Evolutionary conservation across 495 filamentous ascomycete genomes (phyloP).

Genomic region (Trichoderma virens): DNA sequence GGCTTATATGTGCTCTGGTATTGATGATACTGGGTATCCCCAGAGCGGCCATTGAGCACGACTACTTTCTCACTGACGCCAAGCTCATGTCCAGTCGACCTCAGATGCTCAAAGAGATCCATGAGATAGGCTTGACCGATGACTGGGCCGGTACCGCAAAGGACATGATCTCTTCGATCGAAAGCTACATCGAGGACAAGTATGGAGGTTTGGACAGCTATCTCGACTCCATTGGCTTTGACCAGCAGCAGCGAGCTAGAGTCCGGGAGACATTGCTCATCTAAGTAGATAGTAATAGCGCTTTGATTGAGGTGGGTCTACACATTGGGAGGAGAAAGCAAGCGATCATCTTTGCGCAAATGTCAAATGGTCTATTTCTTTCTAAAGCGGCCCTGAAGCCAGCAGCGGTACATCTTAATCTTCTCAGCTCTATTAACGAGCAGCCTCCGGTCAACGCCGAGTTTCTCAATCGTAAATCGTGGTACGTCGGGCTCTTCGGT

Average conservation of each 20-base stretch:
- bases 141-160: constrained; percentile 58
- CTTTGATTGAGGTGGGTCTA: not conserved
- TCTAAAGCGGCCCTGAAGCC: constrained; percentile 86
- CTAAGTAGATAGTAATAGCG: not conserved
- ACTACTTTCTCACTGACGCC: constrained; percentile 57
- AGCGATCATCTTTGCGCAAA: not conserved
- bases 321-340: not conserved
- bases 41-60: constrained; percentile 47
- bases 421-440: constrained; percentile 84
- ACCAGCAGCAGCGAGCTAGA: constrained; percentile 20
- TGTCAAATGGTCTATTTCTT: constrained; percentile 51
- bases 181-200: constrained; percentile 39
- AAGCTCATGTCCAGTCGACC: constrained; percentile 50
- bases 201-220: constrained; percentile 60
- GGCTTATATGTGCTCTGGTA: constrained; percentile 53
- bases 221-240: constrained; percentile 51
- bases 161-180: constrained; percentile 45
- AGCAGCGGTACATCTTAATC: constrained; percentile 97
- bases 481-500: constrained; percentile 14
- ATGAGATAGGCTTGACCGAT: constrained; percentile 56
- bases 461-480: constrained; percentile 60
- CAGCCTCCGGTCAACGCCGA: constrained; percentile 78
- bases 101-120: constrained; percentile 58
- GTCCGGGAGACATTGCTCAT: constrained; percentile 17
- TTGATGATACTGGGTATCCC: constrained; percentile 53